Evolutionary conservation across 2,329 filamentous ascomycete species (phyloP).

Genomic region (Neonectria hederae): DNA sequence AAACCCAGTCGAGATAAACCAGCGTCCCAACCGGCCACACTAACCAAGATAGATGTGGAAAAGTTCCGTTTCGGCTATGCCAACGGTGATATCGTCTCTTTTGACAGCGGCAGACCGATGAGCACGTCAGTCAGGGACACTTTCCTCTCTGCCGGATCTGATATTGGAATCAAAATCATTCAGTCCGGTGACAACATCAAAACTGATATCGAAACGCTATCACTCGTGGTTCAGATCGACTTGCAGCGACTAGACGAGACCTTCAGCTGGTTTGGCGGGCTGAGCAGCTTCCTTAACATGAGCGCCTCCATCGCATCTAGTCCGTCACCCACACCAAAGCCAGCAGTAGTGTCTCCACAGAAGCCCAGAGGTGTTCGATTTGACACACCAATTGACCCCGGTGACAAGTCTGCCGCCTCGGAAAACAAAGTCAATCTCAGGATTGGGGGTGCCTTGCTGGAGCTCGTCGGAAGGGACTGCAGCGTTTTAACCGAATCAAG

Average conservation of each 20-base stretch:
- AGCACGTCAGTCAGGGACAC: constrained; percentile 67
- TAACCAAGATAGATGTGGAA: constrained; percentile 58
- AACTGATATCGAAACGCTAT: constrained; percentile 78
- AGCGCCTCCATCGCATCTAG: constrained; percentile 84
- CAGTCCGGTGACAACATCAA: constrained; percentile 56
- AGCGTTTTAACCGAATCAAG: constrained; percentile 79
- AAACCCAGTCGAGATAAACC: constrained; percentile 22
- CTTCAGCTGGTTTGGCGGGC: constrained; percentile 86
- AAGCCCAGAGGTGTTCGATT: constrained; percentile 68
- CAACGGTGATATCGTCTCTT: constrained; percentile 70
- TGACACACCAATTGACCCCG: constrained; percentile 60
- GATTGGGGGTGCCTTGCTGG: constrained; percentile 78
- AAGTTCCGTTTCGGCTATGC: constrained; percentile 71
- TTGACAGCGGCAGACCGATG: constrained; percentile 67
- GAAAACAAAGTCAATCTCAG: constrained; percentile 78
- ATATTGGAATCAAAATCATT: constrained; percentile 64
- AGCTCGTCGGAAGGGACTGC: constrained; percentile 81
- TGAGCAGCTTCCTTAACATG: constrained; percentile 90
- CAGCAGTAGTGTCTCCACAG: constrained; percentile 49
- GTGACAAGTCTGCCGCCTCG: constrained; percentile 57
- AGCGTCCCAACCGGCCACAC: constrained; percentile 41
- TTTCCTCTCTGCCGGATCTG: constrained; percentile 65
- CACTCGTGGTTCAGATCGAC: constrained; percentile 79
- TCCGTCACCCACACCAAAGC: constrained; percentile 59
- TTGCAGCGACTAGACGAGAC: constrained; percentile 85